Evolutionary conservation across 106 monocot genomes (phyloP).

Genomic region (Acorus gramineus): DNA sequence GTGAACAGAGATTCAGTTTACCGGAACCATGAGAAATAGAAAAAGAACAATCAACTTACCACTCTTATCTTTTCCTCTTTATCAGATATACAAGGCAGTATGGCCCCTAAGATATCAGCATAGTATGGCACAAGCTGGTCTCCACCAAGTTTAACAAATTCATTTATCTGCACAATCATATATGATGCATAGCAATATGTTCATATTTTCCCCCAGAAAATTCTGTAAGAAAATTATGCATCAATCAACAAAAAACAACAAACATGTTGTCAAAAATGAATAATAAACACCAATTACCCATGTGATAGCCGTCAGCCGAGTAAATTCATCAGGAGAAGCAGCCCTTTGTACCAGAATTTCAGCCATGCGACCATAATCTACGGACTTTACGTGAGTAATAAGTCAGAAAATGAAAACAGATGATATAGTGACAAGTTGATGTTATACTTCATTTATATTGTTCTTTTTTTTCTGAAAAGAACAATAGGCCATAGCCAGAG

Average conservation of each 20-base stretch:
- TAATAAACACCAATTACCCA: constrained; percentile 45
- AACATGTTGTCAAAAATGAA: too few species aligned
- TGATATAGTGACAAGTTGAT: too few species aligned
- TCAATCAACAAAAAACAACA: not conserved
- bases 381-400: constrained; percentile 58
- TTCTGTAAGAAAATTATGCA: not conserved
- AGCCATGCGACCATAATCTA: constrained; percentile 99
- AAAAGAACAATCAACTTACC: constrained; percentile 18
- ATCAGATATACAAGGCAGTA: constrained; percentile 91
- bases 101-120: constrained; percentile 88
- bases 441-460: too few species aligned
- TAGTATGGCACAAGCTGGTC: constrained; percentile 90
- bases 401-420: too few species aligned
- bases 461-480: too few species aligned
- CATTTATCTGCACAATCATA: constrained; percentile 69
- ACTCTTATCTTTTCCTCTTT: constrained; percentile 80
- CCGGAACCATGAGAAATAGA: too few species aligned
- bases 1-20: too few species aligned
- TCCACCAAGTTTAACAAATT: constrained; percentile 93
- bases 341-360: constrained; percentile 95
- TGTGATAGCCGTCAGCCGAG: constrained; percentile 80
- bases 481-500: too few species aligned
- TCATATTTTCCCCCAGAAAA: not conserved
- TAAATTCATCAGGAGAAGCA: constrained; percentile 82
- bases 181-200: not conserved